Conservation (phyloP, 1,284 basidiomycete species). For the Marasmius sp. region DNA sequence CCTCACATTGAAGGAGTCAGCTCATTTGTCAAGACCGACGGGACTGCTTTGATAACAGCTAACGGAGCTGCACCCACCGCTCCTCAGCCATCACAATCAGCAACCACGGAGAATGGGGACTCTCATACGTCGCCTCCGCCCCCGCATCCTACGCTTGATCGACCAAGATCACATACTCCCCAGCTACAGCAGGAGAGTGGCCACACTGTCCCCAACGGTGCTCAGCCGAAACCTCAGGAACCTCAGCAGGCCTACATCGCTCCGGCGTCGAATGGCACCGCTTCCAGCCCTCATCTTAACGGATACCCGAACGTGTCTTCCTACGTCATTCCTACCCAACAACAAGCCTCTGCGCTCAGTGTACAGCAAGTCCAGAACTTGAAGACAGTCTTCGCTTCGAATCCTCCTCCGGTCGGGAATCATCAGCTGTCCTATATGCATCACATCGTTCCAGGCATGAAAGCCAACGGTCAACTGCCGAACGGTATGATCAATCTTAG, state of each 20-base stretch:
- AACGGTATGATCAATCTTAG: slow-evolving; percentile 36
- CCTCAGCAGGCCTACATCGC: slow-evolving; percentile 26
- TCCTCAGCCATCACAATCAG: neutral
- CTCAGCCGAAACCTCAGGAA: slow-evolving; percentile 45
- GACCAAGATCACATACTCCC: neutral
- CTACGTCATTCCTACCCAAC: slow-evolving; percentile 18
- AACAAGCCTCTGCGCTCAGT: slow-evolving; percentile 35
- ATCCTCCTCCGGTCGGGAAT: slow-evolving; percentile 38
- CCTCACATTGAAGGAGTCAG: slow-evolving; percentile 39
- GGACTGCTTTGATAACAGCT: slow-evolving; percentile 11
- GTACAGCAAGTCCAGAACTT: slow-evolving; percentile 56
- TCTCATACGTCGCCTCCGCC: neutral
- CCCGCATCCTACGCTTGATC: neutral
- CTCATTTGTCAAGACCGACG: slow-evolving; percentile 21
- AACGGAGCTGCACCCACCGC: slow-evolving; percentile 35
- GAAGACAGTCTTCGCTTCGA: slow-evolving; percentile 47
- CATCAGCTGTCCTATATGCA: slow-evolving; percentile 34
- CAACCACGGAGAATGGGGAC: neutral
- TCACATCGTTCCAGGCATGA: slow-evolving; percentile 22
- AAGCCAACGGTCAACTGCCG: slow-evolving; percentile 25
- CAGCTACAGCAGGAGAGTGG: neutral
- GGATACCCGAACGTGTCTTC: neutral
- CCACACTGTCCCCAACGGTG: slow-evolving; percentile 12
- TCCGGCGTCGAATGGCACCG: slow-evolving; percentile 38
- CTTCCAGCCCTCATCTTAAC: slow-evolving; percentile 34